Base-by-base conservation (phyloP, 371 early-diverging fungal species). In the Mucor mucedo region DNA sequence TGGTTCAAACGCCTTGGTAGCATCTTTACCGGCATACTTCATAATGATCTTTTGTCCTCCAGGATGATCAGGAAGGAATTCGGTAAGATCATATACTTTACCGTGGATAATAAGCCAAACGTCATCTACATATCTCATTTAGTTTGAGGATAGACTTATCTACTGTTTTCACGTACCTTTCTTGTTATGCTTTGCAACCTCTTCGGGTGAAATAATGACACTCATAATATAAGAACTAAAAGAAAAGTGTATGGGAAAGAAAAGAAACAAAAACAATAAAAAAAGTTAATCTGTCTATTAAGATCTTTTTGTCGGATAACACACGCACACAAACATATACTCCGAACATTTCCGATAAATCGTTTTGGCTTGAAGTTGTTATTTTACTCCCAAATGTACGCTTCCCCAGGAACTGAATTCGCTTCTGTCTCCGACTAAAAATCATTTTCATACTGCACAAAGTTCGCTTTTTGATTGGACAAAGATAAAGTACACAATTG, bases 51-150 rank as follows among this genome's bases (percentile, higher is more conserved):
- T 86, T 58, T 79, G 80, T 9, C 89, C 90, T 44, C 91, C 88
- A 33, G 89, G 88, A 65, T 89, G 90, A 60, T 88, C 79, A 13
- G 82, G 82, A 16, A 82, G 62, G 75, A 95, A 95, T 33, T 84
- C 73, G 35, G 96, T 94, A 42, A 91, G 86, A 70, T 96, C 91
- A 64, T 92, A 90, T 11, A 96, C 95, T 66, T 90, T 83, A 55
- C 87, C 91, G 65, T 91, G 86, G 41, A 95, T 80, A 56, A 93
- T 84, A 47, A 95, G 86, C 96, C 96, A 96, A 60, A 91, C 77
- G 76, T 95, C 94, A 50, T 76, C 79, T 82, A 41, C 27, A 58
- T n/a, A 38, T 21, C 21, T 1, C 21, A 21, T 21, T 21, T 21
- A 21, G 21, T 21, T 21, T 21, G 21, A 21, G 21, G 21, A 21